Base-by-base conservation (phyloP, 108 stramenopile genomes). In the Skeletonema costatum region DNA sequence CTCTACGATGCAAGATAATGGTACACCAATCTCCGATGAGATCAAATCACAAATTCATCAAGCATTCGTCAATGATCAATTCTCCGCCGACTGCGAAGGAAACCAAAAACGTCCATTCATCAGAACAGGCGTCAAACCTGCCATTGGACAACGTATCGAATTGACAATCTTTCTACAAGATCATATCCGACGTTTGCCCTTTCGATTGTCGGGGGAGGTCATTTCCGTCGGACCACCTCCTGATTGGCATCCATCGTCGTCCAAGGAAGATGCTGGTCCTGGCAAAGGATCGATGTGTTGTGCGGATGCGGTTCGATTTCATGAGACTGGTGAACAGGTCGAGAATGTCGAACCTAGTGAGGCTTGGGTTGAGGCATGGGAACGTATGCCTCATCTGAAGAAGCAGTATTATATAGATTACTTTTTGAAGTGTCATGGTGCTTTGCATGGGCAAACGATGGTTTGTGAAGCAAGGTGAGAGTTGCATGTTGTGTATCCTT, bases 391-490 rank as follows among this genome's bases (percentile, higher is more conserved):
- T 0, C 4, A 11, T 2, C 50, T 41, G 16, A 29, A 16, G 31
- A 78, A 78, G 64, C 30, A 60, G 48, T 25, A 33, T n/a, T 44
- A 66, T n/a, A 60, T 9, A n/a, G 17, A 66, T 29, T 17, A 25
- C 17, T 51, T 78, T 31, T 14, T 60, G 11, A 32, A 41, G 11
- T 44, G 41, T 53, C 68, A 44, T 44, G 77, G 77, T 44, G 77
- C 64, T 17, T 60, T 69, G 14, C 77, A 78, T 66, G 77, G 77
- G 19, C 77, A 78, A 42, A 44, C 59, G 17, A 19, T 78, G 21
- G 70, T 71, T 71, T 64, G 63, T 32, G 77, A 78, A 42, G 77
- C 41, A 10, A 70, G 77, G 77, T 78, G 35, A 70, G 77, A n/a
- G n/a, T n/a, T 41, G 44, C 4, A 33, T 11, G 11, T 14, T 21